A percentile compares a stretch with the other conserved stretches of the same genome.
These are phyloP conservation scores for Symbiodinium pilosum DNA, from an alignment of 73 alveolate species.

Conservation along the genomic window DNA sequence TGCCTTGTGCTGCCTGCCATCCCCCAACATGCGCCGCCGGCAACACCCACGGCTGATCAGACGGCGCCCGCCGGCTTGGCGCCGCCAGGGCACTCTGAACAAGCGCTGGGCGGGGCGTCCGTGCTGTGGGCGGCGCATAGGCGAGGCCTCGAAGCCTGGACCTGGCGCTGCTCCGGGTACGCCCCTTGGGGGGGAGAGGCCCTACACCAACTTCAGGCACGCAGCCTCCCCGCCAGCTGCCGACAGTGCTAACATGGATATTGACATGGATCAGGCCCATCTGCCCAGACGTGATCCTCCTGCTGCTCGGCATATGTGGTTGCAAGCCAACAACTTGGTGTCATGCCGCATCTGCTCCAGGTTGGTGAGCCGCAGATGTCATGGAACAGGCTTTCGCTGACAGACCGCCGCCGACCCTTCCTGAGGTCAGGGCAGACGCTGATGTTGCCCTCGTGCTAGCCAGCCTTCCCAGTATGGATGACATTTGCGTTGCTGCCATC, in stretches of 20 bases:
- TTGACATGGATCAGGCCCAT: not conserved
- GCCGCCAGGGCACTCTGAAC: not conserved
- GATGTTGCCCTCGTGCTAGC: not conserved
- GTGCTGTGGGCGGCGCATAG: no score
- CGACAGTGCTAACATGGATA: not conserved
- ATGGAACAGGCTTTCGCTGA: not conserved
- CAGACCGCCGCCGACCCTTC: not conserved
- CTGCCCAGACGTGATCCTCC: not conserved
- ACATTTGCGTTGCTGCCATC: not conserved
- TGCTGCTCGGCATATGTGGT: not conserved
- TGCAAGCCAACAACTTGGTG: not conserved
- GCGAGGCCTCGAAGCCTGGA: no score
- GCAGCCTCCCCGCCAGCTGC: not conserved
- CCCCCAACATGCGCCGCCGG: no score
- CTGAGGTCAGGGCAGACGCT: not conserved
- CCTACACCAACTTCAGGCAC: not conserved
- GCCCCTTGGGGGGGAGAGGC: conserved; percentile 14
- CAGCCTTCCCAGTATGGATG: conserved; percentile 13
- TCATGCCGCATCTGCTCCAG: conserved; percentile 25
- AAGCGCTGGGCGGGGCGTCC: not conserved
- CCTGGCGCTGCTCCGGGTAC: not conserved
- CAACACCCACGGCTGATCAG: no score
- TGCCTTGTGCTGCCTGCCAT: no score
- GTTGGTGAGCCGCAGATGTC: conserved; percentile 28
- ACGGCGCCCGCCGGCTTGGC: no score